Evolutionary conservation across 257 asterid species (phyloP), one percentile per base, ranked within the genome.

Genomic region (Solanum virginianum): DNA sequence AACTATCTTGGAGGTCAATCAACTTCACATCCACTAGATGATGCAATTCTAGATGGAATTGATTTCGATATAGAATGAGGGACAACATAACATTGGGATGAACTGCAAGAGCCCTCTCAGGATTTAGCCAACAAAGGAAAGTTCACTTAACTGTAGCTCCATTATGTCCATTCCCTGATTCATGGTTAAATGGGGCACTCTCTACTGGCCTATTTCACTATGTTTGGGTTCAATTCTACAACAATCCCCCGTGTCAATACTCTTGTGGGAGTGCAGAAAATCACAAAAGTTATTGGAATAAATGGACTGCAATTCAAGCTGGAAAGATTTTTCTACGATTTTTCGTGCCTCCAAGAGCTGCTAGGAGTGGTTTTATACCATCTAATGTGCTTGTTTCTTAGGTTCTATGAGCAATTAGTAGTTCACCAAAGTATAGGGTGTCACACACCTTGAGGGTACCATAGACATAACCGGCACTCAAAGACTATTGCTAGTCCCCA

Each of bases 111-210:
- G 75, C 47, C 15, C 80, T 94, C 85, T 91, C 88, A 47, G 79
- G 59, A n/a, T 85, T 88, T 51, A 70, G 87, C 47, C 59, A 24
- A 18, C 20, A 11, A 45, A 84, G 88, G 18, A 87, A 53, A 70
- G 97, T 93, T 20, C 88, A 88, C 74, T 68, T 93, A 4, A 59
- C 90, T 3, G 97, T 93, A 7, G 97, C 97, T 29, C 97, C 98
- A 75, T 96, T 90, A 89, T 94, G 98, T 63, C 95, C 95, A 11
- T 93, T 91, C 66, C 98, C 98, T 4, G 97, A 94, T 70, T 85
- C 85, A 11, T 45, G 83, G 18, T 6, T 94, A 47, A 91, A 91
- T 32, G 57, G 87, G 36, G 94, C 97, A 69, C 88, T 94, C 56
- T 84, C 86, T 8, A 87, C 95, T 36, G 87, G 89, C 39, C 84